These are phyloP conservation scores for Paraconiothyrium sp. DNA, from an alignment of 2,329 filamentous ascomycete genomes.

Conservation along the genomic window DNA sequence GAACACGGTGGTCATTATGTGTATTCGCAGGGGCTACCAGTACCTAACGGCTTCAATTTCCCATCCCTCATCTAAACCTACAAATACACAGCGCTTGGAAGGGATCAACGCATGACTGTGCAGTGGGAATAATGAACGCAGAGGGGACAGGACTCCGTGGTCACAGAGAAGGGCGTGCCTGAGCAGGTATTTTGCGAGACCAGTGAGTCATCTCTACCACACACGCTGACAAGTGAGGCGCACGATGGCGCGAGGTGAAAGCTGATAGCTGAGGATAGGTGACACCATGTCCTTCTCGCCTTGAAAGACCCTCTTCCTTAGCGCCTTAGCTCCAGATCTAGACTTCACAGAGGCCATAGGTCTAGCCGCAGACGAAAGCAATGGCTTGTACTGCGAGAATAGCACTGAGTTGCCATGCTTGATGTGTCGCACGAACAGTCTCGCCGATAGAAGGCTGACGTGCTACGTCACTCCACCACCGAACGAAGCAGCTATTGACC, in stretches of 20 bases:
- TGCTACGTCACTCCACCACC: not conserved
- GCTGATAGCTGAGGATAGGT: not conserved
- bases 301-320: not conserved
- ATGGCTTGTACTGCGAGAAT: not conserved
- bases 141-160: not conserved
- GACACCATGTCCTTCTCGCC: not conserved
- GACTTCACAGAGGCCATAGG: not conserved
- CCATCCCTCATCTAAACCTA: not conserved
- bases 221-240: not conserved
- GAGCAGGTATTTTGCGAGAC: not conserved
- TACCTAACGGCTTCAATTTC: not conserved
- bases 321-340: not conserved
- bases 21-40: not conserved
- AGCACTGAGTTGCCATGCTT: not conserved
- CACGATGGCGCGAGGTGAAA: too few species aligned
- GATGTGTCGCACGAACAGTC: not conserved
- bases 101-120: not conserved
- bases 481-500: not conserved
- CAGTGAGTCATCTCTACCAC: not conserved
- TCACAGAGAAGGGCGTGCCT: not conserved
- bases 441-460: not conserved
- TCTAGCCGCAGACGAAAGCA: not conserved
- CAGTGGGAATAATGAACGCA: not conserved
- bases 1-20: too few species aligned
- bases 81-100: not conserved